Evolutionary conservation across 176 grass and related monocot species (phyloP).

Genomic region (Phoenix roebelenii): DNA sequence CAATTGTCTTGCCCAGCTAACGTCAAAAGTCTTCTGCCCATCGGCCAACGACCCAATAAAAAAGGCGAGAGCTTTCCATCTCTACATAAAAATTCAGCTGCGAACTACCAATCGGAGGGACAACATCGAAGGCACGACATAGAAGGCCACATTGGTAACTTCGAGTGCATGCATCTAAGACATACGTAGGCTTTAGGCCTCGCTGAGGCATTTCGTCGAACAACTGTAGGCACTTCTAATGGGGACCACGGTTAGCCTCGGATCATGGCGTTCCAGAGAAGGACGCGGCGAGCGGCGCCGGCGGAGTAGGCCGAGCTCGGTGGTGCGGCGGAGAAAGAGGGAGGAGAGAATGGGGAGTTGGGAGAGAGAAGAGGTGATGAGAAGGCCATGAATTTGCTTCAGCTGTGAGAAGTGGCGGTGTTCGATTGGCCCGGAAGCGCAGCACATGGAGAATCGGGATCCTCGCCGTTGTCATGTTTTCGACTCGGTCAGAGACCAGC

Average conservation of each 20-base stretch:
- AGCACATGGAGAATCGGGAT: too few relatives aligned
- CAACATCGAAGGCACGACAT: slow-evolving; percentile 7
- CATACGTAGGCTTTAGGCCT: slow-evolving; percentile 16
- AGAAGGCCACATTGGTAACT: slow-evolving; percentile 22
- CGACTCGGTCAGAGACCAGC: too few relatives aligned
- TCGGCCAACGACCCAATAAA: slow-evolving; percentile 6
- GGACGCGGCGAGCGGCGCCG: background rate
- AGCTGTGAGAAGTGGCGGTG: slow-evolving; percentile 1
- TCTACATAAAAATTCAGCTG: slow-evolving; percentile 29
- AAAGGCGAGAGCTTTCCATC: background rate
- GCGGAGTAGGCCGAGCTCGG: slow-evolving; percentile 27
- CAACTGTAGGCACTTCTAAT: slow-evolving; percentile 16
- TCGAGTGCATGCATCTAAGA: slow-evolving; percentile 26
- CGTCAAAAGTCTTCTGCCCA: slow-evolving; percentile 21
- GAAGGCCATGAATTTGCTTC: slow-evolving; percentile 14
- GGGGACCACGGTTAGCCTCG: slow-evolving; percentile 28
- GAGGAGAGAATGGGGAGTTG: slow-evolving; percentile 9
- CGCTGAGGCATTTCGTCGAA: slow-evolving; percentile 35
- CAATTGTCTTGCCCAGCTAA: slow-evolving; percentile 3
- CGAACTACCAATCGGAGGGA: slow-evolving; percentile 27
- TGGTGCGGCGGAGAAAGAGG: slow-evolving; percentile 36
- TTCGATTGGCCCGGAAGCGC: background rate
- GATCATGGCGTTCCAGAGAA: slow-evolving; percentile 47
- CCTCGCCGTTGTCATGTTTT: too few relatives aligned
- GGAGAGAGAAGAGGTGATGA: slow-evolving; percentile 11